These are phyloP conservation scores for Pythium rhizo-oryzae DNA, from an alignment of 352 stramenopile genomes.

Conservation along the genomic window DNA sequence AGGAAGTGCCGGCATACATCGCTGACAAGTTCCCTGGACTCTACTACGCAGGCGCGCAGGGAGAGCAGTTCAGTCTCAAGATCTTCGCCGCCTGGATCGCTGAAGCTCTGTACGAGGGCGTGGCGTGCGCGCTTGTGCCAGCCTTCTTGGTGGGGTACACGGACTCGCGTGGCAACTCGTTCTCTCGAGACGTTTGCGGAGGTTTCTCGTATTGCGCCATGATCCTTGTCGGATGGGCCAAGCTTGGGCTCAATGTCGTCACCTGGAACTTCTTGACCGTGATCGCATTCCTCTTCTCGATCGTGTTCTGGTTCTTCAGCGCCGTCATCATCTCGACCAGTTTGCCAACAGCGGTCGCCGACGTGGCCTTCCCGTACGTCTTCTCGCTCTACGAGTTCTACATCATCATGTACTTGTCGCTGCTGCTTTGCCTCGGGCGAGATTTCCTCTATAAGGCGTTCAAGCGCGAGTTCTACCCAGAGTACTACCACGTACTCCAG, in stretches of 20 bases:
- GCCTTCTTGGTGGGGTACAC: slow-evolving; percentile 59
- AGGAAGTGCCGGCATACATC: slow-evolving; percentile 72
- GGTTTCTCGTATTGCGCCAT: slow-evolving; percentile 78
- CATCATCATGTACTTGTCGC: slow-evolving; percentile 65
- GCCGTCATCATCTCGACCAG: slow-evolving; percentile 61
- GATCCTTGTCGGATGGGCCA: slow-evolving; percentile 80
- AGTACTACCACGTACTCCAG: slow-evolving; percentile 90
- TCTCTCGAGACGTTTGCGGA: slow-evolving; percentile 70
- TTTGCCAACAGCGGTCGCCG: slow-evolving; percentile 59
- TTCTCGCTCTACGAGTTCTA: slow-evolving; percentile 80
- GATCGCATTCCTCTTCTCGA: slow-evolving; percentile 56
- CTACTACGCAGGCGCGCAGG: slow-evolving; percentile 78
- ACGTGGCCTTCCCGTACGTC: slow-evolving; percentile 80
- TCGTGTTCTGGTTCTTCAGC: slow-evolving; percentile 79
- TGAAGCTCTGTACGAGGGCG: slow-evolving; percentile 78
- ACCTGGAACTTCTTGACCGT: slow-evolving; percentile 74
- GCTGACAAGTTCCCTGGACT: slow-evolving; percentile 80
- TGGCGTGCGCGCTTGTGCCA: slow-evolving; percentile 70
- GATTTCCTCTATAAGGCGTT: slow-evolving; percentile 87
- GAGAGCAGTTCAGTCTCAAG: slow-evolving; percentile 79
- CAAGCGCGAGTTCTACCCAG: slow-evolving; percentile 80
- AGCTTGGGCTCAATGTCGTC: slow-evolving; percentile 85
- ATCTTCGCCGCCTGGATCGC: slow-evolving; percentile 85
- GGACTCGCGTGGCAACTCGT: slow-evolving; percentile 62
- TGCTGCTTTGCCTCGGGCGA: slow-evolving; percentile 73